Evolutionary conservation across 208 protist species (phyloP).

Genomic region (Leishmania major): DNA sequence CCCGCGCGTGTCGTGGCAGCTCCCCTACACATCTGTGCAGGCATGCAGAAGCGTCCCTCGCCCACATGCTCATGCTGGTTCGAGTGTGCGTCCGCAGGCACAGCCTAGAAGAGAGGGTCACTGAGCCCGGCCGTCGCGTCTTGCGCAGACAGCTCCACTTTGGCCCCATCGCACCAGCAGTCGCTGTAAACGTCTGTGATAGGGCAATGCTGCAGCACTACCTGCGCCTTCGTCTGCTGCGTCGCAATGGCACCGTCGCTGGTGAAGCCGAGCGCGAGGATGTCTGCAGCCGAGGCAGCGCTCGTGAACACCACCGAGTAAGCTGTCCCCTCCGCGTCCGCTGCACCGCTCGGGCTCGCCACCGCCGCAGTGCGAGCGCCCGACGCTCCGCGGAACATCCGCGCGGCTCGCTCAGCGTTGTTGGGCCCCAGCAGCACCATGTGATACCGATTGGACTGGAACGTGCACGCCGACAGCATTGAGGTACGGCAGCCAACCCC

Average conservation of each 20-base stretch:
- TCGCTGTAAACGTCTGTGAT: slow-evolving; percentile 59
- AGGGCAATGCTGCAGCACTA: slow-evolving; percentile 62
- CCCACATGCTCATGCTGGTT: not conserved
- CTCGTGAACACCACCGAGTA: slow-evolving; percentile 14
- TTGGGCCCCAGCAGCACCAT: slow-evolving; percentile 52
- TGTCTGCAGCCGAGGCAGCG: slow-evolving; percentile 4
- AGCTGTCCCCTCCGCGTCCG: not conserved
- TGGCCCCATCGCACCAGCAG: slow-evolving; percentile 43
- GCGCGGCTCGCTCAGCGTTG: slow-evolving; percentile 20
- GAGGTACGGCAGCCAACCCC: slow-evolving; percentile 52
- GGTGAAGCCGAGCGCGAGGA: slow-evolving; percentile 24
- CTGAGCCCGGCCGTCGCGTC: slow-evolving; percentile 54
- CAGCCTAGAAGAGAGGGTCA: slow-evolving; percentile 50
- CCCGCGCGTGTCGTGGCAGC: not conserved
- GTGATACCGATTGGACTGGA: slow-evolving; percentile 62
- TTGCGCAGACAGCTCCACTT: slow-evolving; percentile 31
- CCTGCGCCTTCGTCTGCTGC: slow-evolving; percentile 40
- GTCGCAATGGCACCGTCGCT: slow-evolving; percentile 24
- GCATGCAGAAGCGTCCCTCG: not conserved
- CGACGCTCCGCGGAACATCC: not conserved
- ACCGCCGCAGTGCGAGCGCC: not conserved
- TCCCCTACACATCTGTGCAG: not conserved
- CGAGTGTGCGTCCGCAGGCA: not conserved
- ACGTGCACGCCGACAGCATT: slow-evolving; percentile 29
- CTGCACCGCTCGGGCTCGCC: not conserved